Percentiles rank a stretch among this genome's conserved stretches.
Conservation (phyloP, 202 grass and related monocot genomes). For the Carex sylvatica region DNA sequence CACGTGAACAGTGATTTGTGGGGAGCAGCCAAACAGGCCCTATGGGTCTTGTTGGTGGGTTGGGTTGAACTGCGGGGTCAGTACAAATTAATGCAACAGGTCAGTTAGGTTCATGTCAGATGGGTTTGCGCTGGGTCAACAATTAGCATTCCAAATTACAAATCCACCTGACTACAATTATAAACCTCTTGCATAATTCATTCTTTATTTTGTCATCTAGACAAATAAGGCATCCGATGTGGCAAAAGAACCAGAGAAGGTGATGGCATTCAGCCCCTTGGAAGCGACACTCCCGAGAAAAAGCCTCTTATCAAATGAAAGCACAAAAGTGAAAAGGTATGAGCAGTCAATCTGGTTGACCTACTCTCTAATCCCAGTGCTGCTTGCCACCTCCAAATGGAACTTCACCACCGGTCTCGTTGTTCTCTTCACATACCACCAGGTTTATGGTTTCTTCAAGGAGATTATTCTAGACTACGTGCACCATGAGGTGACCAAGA, state of each 20-base stretch:
- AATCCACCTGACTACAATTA: background rate
- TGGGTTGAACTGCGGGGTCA: background rate
- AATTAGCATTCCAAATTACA: background rate
- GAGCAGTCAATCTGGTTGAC: constrained; percentile 42
- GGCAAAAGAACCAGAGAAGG: constrained; percentile 29
- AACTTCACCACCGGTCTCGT: constrained; percentile 47
- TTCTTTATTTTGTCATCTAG: constrained; percentile 3
- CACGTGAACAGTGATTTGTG: too few species aligned
- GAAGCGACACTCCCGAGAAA: constrained; percentile 54
- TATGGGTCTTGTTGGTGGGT: background rate
- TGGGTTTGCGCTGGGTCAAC: background rate
- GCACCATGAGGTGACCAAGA: constrained; percentile 80
- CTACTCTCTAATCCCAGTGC: constrained; percentile 53
- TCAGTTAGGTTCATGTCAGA: background rate
- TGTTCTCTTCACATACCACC: constrained; percentile 66
- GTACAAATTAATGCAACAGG: background rate
- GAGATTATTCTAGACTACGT: constrained; percentile 92
- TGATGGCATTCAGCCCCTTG: constrained; percentile 62
- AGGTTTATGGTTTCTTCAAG: constrained; percentile 89
- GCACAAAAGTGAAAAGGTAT: constrained; percentile 51
- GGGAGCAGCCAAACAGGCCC: too few species aligned
- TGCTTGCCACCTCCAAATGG: constrained; percentile 62
- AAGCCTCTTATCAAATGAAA: constrained; percentile 48
- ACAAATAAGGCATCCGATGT: constrained; percentile 8
- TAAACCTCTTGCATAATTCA: background rate